These are phyloP conservation scores for Puccinia triticina DNA, from an alignment of 1,284 basidiomycete species.

Conservation along the genomic window DNA sequence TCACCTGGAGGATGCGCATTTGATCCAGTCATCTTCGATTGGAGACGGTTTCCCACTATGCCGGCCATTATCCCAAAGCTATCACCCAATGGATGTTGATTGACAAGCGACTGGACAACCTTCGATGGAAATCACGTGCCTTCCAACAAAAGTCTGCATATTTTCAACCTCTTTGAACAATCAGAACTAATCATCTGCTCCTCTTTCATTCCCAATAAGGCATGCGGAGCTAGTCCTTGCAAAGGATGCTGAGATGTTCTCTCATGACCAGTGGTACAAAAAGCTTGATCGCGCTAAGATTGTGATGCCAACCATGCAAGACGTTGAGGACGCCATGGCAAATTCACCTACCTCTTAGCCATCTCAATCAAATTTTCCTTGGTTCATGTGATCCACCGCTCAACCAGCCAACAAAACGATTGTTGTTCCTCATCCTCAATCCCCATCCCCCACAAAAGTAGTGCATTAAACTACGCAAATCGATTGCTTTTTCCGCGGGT, in stretches of 20 bases:
- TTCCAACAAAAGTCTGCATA: background rate
- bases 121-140: background rate
- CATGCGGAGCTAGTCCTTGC: background rate
- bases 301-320: conserved; percentile 1
- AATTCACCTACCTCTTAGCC: background rate
- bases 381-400: background rate
- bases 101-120: background rate
- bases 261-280: background rate
- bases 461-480: too few species aligned
- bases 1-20: background rate
- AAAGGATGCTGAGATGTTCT: background rate
- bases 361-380: background rate
- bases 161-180: background rate
- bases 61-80: background rate
- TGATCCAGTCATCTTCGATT: conserved; percentile 4
- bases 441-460: too few species aligned
- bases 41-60: conserved; percentile 5
- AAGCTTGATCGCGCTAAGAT: background rate
- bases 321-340: background rate
- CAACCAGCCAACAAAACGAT: too few species aligned
- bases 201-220: background rate
- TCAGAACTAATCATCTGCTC: background rate
- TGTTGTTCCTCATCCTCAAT: too few species aligned
- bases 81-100: conserved; percentile 4
- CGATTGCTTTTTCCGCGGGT: too few species aligned